A percentile compares a stretch with the other conserved stretches of the same genome.
Evolutionary conservation across 2,329 filamentous ascomycete genomes (phyloP).

Genomic region (Ramularia endophylla): DNA sequence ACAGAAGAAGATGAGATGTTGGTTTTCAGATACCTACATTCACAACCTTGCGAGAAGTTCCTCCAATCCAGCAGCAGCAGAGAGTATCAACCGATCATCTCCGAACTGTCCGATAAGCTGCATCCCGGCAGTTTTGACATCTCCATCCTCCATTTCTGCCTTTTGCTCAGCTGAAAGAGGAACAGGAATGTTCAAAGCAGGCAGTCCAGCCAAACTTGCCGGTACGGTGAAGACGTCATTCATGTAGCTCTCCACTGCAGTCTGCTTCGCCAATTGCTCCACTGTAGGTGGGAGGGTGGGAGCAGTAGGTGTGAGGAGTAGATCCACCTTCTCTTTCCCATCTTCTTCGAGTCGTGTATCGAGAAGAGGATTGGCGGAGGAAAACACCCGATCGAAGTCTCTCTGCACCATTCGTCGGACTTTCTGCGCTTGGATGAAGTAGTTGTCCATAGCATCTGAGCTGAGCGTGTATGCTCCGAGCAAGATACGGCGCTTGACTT

Average conservation of each 20-base stretch:
- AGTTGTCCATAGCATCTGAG: slow-evolving; percentile 88
- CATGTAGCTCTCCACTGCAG: slow-evolving; percentile 61
- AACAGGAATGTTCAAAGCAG: slow-evolving; percentile 77
- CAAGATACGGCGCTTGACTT: slow-evolving; percentile 81
- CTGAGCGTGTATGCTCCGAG: slow-evolving; percentile 87
- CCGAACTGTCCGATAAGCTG: slow-evolving; percentile 79
- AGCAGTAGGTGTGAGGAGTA: slow-evolving; percentile 81
- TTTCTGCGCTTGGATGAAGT: slow-evolving; percentile 90
- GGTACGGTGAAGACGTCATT: slow-evolving; percentile 97
- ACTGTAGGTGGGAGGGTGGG: slow-evolving; percentile 67
- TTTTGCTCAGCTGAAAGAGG: slow-evolving; percentile 25
- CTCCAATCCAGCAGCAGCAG: slow-evolving; percentile 48
- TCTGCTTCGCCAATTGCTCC: slow-evolving; percentile 45
- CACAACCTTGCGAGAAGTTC: slow-evolving; percentile 14
- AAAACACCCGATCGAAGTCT: slow-evolving; percentile 81
- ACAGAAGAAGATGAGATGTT: too few relatives aligned
- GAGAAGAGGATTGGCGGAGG: slow-evolving; percentile 60
- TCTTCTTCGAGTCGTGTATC: slow-evolving; percentile 30
- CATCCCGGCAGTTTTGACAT: slow-evolving; percentile 51
- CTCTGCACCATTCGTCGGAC: slow-evolving; percentile 74
- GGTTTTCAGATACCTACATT: too few relatives aligned
- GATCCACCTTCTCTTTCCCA: slow-evolving; percentile 67
- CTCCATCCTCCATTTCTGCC: slow-evolving; percentile 16
- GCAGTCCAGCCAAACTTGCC: slow-evolving; percentile 84
- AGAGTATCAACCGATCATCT: slow-evolving; percentile 61